phyloP scores from a whole-genome alignment of 108 stramenopile species.

The Cylindrotheca fusiformis region DNA sequence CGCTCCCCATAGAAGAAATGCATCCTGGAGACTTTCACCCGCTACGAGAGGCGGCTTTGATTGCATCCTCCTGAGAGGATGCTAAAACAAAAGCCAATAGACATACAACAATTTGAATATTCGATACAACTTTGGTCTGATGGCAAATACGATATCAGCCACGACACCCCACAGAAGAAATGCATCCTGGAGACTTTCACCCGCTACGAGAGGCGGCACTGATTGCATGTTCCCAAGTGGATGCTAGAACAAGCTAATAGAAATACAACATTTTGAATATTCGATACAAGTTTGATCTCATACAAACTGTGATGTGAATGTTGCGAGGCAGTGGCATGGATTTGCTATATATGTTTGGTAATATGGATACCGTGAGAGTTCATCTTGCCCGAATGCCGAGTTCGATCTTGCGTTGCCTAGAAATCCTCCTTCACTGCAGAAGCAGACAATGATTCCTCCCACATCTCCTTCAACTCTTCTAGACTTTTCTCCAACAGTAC shows the following conservation, averaged over 20 bases:
- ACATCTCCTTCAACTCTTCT: slow-evolving; percentile 33
- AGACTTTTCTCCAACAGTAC: slow-evolving; percentile 34
- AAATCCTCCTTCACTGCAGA: too few relatives aligned
- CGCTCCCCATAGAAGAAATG: slow-evolving; percentile 32
- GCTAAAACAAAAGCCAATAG: too few relatives aligned
- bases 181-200: slow-evolving; percentile 46
- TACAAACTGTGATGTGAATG: slow-evolving; percentile 76
- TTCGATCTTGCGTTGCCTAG: too few relatives aligned
- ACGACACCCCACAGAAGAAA: slow-evolving; percentile 29
- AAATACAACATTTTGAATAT: too few relatives aligned
- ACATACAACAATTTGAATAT: too few relatives aligned
- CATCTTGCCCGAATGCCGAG: too few relatives aligned
- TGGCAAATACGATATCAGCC: slow-evolving; percentile 78
- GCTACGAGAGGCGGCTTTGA: slow-evolving; percentile 24
- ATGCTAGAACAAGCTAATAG: too few relatives aligned
- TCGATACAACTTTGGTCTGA: too few relatives aligned
- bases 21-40: slow-evolving; percentile 47
- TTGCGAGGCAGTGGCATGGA: too few relatives aligned
- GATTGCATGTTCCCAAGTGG: slow-evolving; percentile 19
- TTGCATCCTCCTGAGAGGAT: slow-evolving; percentile 21
- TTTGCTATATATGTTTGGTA: too few relatives aligned
- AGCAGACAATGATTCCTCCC: slow-evolving; percentile 10
- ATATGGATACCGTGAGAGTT: too few relatives aligned
- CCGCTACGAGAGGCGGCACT: slow-evolving; percentile 31
- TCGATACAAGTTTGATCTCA: too few relatives aligned